Evolutionary conservation across 208 protist genomes (phyloP).

Genomic region (Wallacemonas sp.): DNA sequence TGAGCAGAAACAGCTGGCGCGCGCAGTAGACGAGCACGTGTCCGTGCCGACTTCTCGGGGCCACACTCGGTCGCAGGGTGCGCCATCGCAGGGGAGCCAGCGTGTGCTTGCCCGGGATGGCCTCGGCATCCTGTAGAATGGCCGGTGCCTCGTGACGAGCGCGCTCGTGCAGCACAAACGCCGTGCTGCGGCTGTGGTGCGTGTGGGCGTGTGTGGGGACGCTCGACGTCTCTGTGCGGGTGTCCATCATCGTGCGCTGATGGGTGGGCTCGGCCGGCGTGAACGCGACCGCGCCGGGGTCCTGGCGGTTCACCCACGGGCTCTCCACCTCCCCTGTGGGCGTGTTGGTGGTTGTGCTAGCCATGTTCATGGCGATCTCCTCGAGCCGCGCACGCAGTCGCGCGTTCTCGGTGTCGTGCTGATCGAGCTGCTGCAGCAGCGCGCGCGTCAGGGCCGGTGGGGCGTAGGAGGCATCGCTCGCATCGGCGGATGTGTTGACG

Average conservation of each 20-base stretch:
- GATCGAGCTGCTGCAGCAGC: slow-evolving; percentile 7
- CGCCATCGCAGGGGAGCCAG: slow-evolving; percentile 42
- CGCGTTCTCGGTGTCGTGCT: slow-evolving; percentile 10
- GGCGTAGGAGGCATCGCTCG: slow-evolving; percentile 9
- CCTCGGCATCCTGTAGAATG: slow-evolving; percentile 12
- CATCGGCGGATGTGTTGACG: background rate
- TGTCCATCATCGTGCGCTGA: no score
- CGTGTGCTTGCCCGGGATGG: slow-evolving; percentile 34
- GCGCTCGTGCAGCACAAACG: slow-evolving; percentile 8
- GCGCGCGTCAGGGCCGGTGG: slow-evolving; percentile 12
- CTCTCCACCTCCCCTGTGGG: no score
- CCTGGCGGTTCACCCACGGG: no score
- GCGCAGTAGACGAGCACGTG: slow-evolving; percentile 55
- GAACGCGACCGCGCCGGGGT: no score
- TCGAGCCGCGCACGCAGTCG: background rate
- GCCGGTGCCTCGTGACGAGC: background rate
- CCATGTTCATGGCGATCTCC: slow-evolving; percentile 1
- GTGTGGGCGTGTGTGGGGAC: background rate
- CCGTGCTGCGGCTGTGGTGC: slow-evolving; percentile 5
- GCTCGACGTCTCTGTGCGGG: no score
- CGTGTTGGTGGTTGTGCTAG: background rate
- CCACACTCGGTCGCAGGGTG: slow-evolving; percentile 24
- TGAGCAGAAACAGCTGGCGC: slow-evolving; percentile 46
- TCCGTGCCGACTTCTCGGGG: slow-evolving; percentile 52
- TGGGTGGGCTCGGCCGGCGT: no score